phyloP scores from a whole-genome alignment of 148 eudicot species.

The Simmondsia chinensis region DNA sequence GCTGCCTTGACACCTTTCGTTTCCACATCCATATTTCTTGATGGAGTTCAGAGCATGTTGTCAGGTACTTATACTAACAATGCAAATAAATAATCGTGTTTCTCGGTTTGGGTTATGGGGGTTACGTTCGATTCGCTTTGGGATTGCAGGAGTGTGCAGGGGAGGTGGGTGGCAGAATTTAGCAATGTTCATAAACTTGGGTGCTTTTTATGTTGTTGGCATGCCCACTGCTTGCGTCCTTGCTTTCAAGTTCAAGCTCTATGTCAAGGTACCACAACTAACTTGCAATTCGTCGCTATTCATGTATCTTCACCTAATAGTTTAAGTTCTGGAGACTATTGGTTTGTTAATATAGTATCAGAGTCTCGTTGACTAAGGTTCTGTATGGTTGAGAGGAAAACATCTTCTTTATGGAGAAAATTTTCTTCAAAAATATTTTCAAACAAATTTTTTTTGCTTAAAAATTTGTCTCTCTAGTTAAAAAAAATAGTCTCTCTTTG shows the following conservation, averaged over 20 bases:
- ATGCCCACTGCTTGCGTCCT: constrained; percentile 62
- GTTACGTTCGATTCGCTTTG: neutral
- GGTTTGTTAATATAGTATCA: too few relatives aligned
- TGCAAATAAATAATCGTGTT: too few relatives aligned
- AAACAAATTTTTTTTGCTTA: too few relatives aligned
- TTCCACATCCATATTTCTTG: constrained; percentile 40
- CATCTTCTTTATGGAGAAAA: too few relatives aligned
- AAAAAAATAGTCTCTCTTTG: too few relatives aligned
- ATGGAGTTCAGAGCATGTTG: constrained; percentile 71
- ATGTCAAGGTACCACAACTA: constrained; percentile 37
- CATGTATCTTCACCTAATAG: too few relatives aligned
- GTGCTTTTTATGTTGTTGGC: constrained; percentile 56
- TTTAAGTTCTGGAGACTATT: too few relatives aligned
- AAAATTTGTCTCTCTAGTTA: too few relatives aligned
- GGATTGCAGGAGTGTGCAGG: constrained; percentile 62
- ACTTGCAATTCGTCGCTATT: neutral
- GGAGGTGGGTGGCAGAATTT: constrained; percentile 91
- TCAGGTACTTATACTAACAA: constrained; percentile 63
- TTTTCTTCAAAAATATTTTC: too few relatives aligned
- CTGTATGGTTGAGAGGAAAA: too few relatives aligned
- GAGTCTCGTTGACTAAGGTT: too few relatives aligned
- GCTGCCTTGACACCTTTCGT: constrained; percentile 59
- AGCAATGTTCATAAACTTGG: constrained; percentile 54
- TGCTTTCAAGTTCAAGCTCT: constrained; percentile 43
- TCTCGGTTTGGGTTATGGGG: too few relatives aligned